Evolutionary conservation across 805 yeast genomes (phyloP), one percentile per base, ranked within the genome.

Genomic region (Lipomyces spencermartinsiae): DNA sequence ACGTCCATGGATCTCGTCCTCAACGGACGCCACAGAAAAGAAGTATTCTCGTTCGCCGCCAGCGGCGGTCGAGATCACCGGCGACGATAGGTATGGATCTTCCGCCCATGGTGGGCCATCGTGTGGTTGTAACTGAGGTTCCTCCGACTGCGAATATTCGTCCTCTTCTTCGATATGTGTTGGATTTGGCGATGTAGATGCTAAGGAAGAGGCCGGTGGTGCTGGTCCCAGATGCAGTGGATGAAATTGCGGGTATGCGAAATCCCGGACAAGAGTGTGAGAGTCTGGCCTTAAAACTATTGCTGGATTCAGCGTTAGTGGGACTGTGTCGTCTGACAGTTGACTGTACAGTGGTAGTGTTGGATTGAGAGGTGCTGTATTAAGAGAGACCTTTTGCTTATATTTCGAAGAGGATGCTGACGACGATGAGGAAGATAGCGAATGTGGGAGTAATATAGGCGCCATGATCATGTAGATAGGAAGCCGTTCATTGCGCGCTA

Each of bases 151-250:
- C 1, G 49, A 43, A 43, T 43, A 43, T 25, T 29, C 60, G 53
- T 68, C 71, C 29, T 61, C 71, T 14, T 66, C 67, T 22, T 64
- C 68, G 10, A 43, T 29, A 6, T 33, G 59, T 2, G 59, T 54
- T n/a, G 64, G 69, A 16, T 72, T 74, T 54, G 22, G 14, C 19
- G 74, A 71, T 25, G 59, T 22, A 12, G 43, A 37, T 29, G 43
- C 35, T 16, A 14, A 7, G 4, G 37, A 8, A 4, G 46, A 19
- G 29, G 22, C 10, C 7, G 61, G 25, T 5, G 76, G 80, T 1
- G 78, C 76, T 37, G 81, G 83, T 0, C 96, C 97, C 71, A 85
- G 85, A 77, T 91, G 90, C 61, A 91, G 80, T 1, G 95, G 93
- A 71, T 91, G 88, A 35, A 83, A 78, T 16, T 81, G 83, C 5